Evolutionary conservation across 2,329 filamentous ascomycete genomes (phyloP).

Genomic region (Fusarium sp.): DNA sequence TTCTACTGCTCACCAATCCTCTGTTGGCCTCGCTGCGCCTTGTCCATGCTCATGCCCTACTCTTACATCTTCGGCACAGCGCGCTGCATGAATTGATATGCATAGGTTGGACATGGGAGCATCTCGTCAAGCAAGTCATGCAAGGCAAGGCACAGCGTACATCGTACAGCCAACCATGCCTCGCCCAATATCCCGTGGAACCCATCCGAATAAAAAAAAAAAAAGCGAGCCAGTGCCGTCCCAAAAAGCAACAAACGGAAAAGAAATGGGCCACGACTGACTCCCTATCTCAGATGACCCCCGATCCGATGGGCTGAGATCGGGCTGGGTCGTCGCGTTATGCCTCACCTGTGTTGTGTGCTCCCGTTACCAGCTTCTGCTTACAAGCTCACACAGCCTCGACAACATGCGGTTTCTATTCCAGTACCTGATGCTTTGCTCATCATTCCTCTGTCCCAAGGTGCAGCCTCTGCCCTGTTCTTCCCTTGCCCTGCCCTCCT

Average conservation of each 20-base stretch:
- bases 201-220: slow-evolving; percentile 4
- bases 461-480: neutral
- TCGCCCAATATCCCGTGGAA: slow-evolving; percentile 11
- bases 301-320: slow-evolving; percentile 33
- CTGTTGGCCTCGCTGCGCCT: slow-evolving; percentile 9
- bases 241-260: slow-evolving; percentile 8
- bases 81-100: slow-evolving; percentile 30
- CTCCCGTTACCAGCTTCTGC: neutral
- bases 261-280: neutral
- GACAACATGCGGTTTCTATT: slow-evolving; percentile 29
- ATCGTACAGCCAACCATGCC: slow-evolving; percentile 15
- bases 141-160: slow-evolving; percentile 1
- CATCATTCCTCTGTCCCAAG: slow-evolving; percentile 18
- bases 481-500: slow-evolving; percentile 14
- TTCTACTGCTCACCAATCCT: slow-evolving; percentile 1
- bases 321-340: slow-evolving; percentile 26
- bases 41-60: slow-evolving; percentile 16
- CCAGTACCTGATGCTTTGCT: neutral
- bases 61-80: slow-evolving; percentile 20
- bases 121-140: slow-evolving; percentile 20
- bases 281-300: slow-evolving; percentile 31
- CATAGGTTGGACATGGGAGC: slow-evolving; percentile 31
- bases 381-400: slow-evolving; percentile 16
- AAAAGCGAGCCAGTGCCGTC: neutral
- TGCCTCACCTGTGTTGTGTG: slow-evolving; percentile 1